Evolutionary conservation across 805 yeast species (phyloP), one percentile per base, ranked within the genome.

Genomic region (Candida ponderosae): DNA sequence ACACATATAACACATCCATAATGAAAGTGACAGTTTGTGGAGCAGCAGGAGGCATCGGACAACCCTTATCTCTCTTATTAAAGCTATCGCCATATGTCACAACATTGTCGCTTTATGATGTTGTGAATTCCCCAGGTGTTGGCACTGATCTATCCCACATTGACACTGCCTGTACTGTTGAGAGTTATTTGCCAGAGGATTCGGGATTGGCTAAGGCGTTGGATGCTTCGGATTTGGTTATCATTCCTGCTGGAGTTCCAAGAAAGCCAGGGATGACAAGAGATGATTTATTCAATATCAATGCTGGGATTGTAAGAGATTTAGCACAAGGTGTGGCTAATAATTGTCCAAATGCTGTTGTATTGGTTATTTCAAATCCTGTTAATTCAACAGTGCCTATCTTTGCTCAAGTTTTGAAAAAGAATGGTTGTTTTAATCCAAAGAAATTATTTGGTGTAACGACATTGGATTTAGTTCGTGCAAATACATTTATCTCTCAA

Each of bases 201-300:
- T 74, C 73, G 36, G 84, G 84, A 26, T 66, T 87, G 45, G 66
- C 71, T 42, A 67, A 65, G 39, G 95, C 96, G 16, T 67, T 89
- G 51, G 66, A 72, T 36, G 88, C 80, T 35, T 76, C 96, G 36
- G 94, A 88, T 53, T 79, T 89, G 42, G 89, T 89, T 37, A 75
- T 89, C 41, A 85, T 89, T 60, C 89, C 90, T 50, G 93, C 93
- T 32, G 93, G 93, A 67, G 87, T 82, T 42, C 90, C 93, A 61
- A 76, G 93, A 70, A 82, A 82, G 63, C 89, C 89, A 45, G 93
- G 93, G 54, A 82, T 82, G 90, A 79, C 90, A 50, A 75, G 93
- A 66, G 90, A 81, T 60, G 93, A 82, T 61, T 70, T 82, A 59
- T 82, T 82, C 74, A 78, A 79, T 67, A 81, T 86, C 65, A 82